Percentiles rank a stretch among this genome's conserved stretches.
These are phyloP conservation scores for Calocybe gambosa DNA, from an alignment of 1,284 basidiomycete genomes.

Conservation along the genomic window DNA sequence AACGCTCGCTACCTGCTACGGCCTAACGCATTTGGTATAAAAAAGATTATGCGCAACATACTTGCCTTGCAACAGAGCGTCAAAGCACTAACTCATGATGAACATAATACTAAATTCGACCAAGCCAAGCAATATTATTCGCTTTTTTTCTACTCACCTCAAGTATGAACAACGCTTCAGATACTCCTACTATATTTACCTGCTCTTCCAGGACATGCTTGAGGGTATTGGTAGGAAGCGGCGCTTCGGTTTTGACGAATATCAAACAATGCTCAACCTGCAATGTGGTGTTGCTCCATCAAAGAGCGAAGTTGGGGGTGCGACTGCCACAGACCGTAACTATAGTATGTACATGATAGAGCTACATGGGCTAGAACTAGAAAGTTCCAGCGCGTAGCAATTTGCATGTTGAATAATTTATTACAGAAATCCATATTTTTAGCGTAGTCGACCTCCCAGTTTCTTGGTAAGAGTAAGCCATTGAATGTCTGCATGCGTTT, in stretches of 20 bases:
- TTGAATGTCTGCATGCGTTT: constrained; percentile 19
- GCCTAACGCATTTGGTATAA: constrained; percentile 76
- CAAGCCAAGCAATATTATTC: constrained; percentile 78
- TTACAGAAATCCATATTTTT: background rate
- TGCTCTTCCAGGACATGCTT: constrained; percentile 59
- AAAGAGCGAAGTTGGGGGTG: constrained; percentile 40
- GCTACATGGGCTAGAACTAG: constrained; percentile 71
- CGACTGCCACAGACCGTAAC: constrained; percentile 56
- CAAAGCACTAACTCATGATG: constrained; percentile 66
- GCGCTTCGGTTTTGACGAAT: constrained; percentile 81
- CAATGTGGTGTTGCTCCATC: constrained; percentile 76
- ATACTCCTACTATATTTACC: background rate
- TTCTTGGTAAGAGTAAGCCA: constrained; percentile 21
- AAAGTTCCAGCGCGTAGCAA: constrained; percentile 33
- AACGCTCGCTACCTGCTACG: constrained; percentile 68
- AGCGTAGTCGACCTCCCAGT: background rate
- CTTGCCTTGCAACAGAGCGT: constrained; percentile 91
- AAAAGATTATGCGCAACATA: constrained; percentile 89
- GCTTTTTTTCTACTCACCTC: constrained; percentile 68
- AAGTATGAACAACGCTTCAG: constrained; percentile 40
- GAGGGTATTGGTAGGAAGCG: constrained; percentile 59
- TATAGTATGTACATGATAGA: constrained; percentile 81
- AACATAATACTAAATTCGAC: constrained; percentile 65
- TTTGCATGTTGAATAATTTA: constrained; percentile 11
- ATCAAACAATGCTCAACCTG: constrained; percentile 82